Conservation (phyloP, 495 filamentous ascomycete genomes). For the Alectoria sarmentosa region DNA sequence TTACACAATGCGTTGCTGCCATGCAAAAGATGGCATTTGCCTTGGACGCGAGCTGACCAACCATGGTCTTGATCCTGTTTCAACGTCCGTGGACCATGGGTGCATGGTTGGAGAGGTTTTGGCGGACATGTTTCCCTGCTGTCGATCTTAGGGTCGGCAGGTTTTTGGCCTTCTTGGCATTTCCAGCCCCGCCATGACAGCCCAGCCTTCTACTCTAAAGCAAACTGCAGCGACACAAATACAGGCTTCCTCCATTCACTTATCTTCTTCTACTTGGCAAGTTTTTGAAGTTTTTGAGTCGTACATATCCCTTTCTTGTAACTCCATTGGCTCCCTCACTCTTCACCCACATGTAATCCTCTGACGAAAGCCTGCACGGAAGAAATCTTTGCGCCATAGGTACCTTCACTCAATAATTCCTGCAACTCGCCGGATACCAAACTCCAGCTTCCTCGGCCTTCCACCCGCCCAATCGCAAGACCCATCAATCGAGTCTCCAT, state of each 20-base stretch:
- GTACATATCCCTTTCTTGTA: not conserved
- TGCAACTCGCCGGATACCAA: not conserved
- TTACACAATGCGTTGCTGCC: not conserved
- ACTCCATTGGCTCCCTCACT: not conserved
- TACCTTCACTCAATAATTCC: not conserved
- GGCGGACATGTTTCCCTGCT: not conserved
- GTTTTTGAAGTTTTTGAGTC: not conserved
- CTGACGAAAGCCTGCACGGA: not conserved
- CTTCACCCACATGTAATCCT: not conserved
- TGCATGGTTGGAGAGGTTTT: not conserved
- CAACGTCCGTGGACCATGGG: not conserved
- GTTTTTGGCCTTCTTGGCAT: not conserved
- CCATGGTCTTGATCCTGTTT: not conserved
- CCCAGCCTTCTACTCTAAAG: not conserved
- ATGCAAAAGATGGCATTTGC: not conserved
- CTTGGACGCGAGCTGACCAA: not conserved
- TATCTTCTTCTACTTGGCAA: too few species aligned
- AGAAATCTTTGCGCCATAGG: not conserved
- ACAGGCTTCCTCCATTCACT: not conserved
- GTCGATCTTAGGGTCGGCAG: not conserved
- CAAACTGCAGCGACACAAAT: not conserved
- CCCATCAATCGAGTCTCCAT: not conserved
- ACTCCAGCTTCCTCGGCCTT: not conserved
- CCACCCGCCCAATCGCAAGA: not conserved
- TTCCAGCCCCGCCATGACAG: conserved; percentile 6